Evolutionary conservation across 1,284 basidiomycete species (phyloP).

Genomic region (Rhodotorula sp.): DNA sequence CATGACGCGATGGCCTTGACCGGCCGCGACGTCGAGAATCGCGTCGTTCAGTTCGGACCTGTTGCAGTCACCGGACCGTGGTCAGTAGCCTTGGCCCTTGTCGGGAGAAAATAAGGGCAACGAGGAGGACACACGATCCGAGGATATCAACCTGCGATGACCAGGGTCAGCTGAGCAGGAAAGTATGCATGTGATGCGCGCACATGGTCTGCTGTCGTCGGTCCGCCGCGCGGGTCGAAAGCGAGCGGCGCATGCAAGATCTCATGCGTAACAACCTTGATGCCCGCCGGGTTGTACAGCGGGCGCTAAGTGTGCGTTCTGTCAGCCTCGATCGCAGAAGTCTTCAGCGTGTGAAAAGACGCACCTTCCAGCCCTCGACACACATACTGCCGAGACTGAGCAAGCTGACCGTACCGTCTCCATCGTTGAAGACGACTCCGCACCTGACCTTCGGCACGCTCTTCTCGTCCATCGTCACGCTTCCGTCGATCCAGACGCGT

Average conservation of each 20-base stretch:
- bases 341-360: not conserved
- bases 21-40: conserved; percentile 82
- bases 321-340: not conserved
- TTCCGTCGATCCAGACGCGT: conserved; percentile 77
- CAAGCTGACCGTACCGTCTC: conserved; percentile 91
- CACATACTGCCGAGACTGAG: conserved; percentile 93
- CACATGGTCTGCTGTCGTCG: conserved; percentile 62
- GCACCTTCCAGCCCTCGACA: conserved; percentile 81
- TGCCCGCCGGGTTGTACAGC: conserved; percentile 90
- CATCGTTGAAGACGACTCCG: conserved; percentile 57
- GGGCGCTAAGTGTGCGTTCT: conserved; percentile 51
- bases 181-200: not conserved
- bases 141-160: conserved; percentile 78
- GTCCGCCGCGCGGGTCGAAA: conserved; percentile 78
- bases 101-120: not conserved
- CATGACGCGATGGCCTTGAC: conserved; percentile 55
- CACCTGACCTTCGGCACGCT: conserved; percentile 36
- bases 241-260: conserved; percentile 78
- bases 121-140: conserved; percentile 53
- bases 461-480: conserved; percentile 61
- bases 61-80: not conserved
- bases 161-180: not conserved
- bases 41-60: conserved; percentile 76
- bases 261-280: conserved; percentile 82
- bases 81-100: not conserved